Evolutionary conservation across 2,329 filamentous ascomycete species (phyloP).

Genomic region (Ilyonectria robusta): DNA sequence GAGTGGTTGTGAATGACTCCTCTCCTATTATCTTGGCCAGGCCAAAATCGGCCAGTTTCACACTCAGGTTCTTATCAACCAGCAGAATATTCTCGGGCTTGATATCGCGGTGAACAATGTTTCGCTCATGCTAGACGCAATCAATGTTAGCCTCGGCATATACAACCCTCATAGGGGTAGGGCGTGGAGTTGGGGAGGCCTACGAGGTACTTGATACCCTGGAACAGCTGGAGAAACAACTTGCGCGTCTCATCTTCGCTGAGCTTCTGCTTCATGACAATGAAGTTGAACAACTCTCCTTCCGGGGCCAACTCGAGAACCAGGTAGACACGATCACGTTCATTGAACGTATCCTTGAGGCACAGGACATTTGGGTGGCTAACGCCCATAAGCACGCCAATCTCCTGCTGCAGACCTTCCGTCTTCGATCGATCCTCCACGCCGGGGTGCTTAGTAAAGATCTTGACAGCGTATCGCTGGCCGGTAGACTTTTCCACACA

Average conservation of each 20-base stretch:
- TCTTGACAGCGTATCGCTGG: constrained; percentile 90
- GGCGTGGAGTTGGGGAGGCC: constrained; percentile 50
- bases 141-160: constrained; percentile 19
- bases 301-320: constrained; percentile 92
- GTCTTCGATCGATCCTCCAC: constrained; percentile 86
- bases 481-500: constrained; percentile 90
- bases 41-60: constrained; percentile 97
- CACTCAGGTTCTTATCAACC: constrained; percentile 84
- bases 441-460: constrained; percentile 89
- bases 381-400: constrained; percentile 96
- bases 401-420: constrained; percentile 93
- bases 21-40: constrained; percentile 99
- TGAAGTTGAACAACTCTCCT: constrained; percentile 96
- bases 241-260: constrained; percentile 87
- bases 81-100: constrained; percentile 97
- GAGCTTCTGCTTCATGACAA: constrained; percentile 91
- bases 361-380: constrained; percentile 94
- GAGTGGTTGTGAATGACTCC: constrained; percentile 95
- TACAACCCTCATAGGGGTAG: neutral
- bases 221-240: constrained; percentile 91
- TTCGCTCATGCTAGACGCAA: constrained; percentile 85
- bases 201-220: constrained; percentile 95
- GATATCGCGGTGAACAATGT: constrained; percentile 97
- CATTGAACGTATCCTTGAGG: constrained; percentile 95
- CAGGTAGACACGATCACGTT: constrained; percentile 90